phyloP scores from a whole-genome alignment of 176 grass and related monocot species.

The Juncus inflexus region DNA sequence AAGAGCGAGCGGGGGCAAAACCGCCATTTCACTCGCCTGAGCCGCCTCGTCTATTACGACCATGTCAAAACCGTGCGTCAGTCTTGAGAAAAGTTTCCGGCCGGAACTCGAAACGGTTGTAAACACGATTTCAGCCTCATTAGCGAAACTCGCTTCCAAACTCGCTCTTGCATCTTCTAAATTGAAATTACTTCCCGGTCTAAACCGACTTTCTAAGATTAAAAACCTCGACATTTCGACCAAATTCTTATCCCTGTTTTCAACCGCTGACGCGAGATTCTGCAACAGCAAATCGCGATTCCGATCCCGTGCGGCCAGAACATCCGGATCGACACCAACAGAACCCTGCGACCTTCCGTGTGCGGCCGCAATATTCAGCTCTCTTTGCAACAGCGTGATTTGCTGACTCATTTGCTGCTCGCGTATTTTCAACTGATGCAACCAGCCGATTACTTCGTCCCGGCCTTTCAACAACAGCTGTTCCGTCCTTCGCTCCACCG shows the following conservation, averaged over 20 bases:
- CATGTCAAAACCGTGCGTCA: conserved; percentile 99
- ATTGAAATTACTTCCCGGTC: conserved; percentile 78
- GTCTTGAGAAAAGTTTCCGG: conserved; percentile 90
- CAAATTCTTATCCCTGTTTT: conserved; percentile 90
- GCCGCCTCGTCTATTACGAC: conserved; percentile 99
- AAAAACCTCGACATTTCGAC: conserved; percentile 92
- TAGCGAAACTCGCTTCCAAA: conserved; percentile 95
- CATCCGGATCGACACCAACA: conserved; percentile 95
- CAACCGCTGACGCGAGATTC: conserved; percentile 80
- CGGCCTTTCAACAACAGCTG: conserved; percentile 86
- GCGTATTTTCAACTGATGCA: conserved; percentile 82
- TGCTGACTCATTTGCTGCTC: conserved; percentile 75
- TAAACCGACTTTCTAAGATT: conserved; percentile 84
- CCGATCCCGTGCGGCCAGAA: conserved; percentile 76
- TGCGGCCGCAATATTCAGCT: conserved; percentile 67
- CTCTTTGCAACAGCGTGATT: conserved; percentile 63
- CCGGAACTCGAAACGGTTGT: conserved; percentile 98
- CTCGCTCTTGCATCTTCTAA: conserved; percentile 89
- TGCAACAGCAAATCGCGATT: conserved; percentile 76
- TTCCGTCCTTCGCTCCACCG: conserved; percentile 94
- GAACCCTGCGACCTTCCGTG: conserved; percentile 88
- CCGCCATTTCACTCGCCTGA: conserved; percentile 95
- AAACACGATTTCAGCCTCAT: conserved; percentile 99
- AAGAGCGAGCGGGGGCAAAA: conserved; percentile 79
- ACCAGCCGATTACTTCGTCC: conserved; percentile 81